Evolutionary conservation across 768 basidiomycete genomes (phyloP).

Genomic region (Pleurotus sapidus): DNA sequence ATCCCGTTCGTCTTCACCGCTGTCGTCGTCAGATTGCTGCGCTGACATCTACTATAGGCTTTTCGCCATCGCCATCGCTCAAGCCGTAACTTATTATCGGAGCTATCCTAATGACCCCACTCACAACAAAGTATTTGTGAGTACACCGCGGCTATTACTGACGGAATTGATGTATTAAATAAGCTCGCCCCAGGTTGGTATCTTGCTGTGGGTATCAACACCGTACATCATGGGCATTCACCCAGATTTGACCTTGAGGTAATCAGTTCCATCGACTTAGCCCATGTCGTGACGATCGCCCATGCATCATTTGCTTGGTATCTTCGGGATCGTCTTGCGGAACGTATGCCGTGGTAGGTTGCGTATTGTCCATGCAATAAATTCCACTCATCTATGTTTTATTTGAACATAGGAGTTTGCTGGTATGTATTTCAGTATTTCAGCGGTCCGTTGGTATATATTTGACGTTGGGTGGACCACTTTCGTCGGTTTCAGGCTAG

Average conservation of each 20-base stretch:
- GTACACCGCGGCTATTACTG: background rate
- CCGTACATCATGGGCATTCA: too few species aligned
- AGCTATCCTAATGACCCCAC: background rate
- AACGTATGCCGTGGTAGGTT: background rate
- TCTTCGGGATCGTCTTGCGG: background rate
- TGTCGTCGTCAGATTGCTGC: too few species aligned
- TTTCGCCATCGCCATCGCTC: background rate
- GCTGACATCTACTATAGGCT: background rate
- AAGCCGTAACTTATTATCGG: background rate
- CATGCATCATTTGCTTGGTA: background rate
- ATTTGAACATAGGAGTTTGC: background rate
- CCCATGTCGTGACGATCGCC: background rate
- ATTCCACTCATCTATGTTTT: background rate
- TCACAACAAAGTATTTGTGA: background rate
- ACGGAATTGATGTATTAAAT: too few species aligned
- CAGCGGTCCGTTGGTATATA: background rate
- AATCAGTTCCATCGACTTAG: background rate
- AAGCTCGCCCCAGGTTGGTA: too few species aligned
- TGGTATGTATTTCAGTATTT: background rate
- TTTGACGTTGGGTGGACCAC: too few species aligned
- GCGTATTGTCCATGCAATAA: too few species aligned
- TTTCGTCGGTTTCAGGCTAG: background rate
- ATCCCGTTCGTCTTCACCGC: background rate
- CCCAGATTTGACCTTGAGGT: too few species aligned
- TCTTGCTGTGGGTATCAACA: too few species aligned